phyloP scores from a whole-genome alignment of 805 yeast genomes.

The Suhomyces pyralidae region DNA sequence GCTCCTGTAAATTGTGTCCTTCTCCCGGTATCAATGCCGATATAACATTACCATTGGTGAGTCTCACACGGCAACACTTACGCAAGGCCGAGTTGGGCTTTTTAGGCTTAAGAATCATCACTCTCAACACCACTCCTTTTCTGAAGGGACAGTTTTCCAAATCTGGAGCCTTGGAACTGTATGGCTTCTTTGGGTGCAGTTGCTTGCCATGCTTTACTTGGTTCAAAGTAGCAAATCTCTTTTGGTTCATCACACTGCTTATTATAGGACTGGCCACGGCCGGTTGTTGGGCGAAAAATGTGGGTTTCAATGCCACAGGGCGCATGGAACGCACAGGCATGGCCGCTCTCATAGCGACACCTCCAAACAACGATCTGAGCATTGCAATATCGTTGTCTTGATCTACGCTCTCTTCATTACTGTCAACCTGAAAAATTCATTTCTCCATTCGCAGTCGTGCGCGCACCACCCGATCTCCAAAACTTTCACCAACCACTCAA shows the following conservation, averaged over 20 bases:
- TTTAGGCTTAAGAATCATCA: conserved; percentile 94
- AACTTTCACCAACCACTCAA: conserved; percentile 1
- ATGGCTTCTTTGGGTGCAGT: conserved; percentile 48
- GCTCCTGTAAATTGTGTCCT: conserved; percentile 98
- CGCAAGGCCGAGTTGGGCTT: conserved; percentile 98
- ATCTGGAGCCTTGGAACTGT: conserved; percentile 68
- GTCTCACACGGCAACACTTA: conserved; percentile 92
- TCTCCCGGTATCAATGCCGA: conserved; percentile 97
- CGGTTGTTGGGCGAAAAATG: background rate
- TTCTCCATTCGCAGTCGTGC: background rate
- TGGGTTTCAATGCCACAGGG: background rate
- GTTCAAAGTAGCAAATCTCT: conserved; percentile 67
- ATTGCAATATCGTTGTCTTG: conserved; percentile 8
- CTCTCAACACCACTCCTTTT: conserved; percentile 91
- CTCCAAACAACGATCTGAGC: conserved; percentile 18
- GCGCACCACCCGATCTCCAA: background rate
- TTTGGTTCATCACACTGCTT: conserved; percentile 26
- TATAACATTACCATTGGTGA: conserved; percentile 83
- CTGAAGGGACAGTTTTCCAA: conserved; percentile 78
- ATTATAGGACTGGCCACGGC: conserved; percentile 5
- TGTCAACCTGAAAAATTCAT: background rate
- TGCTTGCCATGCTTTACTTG: conserved; percentile 69
- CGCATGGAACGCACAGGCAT: background rate
- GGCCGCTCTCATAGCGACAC: background rate
- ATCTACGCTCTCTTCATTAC: background rate